Conservation (phyloP, 768 basidiomycete species). For the Podaxis carcinomalis region DNA sequence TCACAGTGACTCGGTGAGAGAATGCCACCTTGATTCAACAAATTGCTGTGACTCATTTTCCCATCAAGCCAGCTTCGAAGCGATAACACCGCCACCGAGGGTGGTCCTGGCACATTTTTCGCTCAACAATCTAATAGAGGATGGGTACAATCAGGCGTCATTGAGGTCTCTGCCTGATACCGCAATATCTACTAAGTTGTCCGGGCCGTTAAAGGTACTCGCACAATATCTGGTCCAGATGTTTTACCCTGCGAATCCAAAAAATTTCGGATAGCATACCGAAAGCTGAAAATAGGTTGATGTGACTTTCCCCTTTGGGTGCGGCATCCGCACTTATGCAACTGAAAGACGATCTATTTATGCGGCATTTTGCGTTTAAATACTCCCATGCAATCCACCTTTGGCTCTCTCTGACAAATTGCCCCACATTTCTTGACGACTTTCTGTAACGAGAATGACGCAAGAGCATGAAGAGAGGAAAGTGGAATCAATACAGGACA, state of each 20-base stretch:
- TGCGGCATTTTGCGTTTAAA: not conserved
- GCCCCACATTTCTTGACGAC: not conserved
- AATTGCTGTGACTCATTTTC: not conserved
- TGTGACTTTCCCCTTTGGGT: not conserved
- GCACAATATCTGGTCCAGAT: not conserved
- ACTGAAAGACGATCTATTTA: not conserved
- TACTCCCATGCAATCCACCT: not conserved
- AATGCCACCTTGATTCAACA: not conserved
- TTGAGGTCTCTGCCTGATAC: conserved; percentile 52
- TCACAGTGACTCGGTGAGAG: conserved; percentile 63
- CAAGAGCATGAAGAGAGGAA: not conserved
- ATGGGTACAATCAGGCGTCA: conserved; percentile 26
- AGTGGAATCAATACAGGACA: not conserved
- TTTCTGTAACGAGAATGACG: not conserved
- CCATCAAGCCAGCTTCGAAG: conserved; percentile 57
- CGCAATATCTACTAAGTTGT: conserved; percentile 39
- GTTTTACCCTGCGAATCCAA: not conserved
- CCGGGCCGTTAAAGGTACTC: not conserved
- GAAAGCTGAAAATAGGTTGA: not conserved
- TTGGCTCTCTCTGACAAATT: not conserved
- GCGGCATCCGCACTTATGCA: not conserved
- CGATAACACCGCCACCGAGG: conserved; percentile 49
- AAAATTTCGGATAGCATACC: not conserved
- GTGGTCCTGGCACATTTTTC: conserved; percentile 24
- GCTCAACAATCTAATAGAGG: conserved; percentile 34